Percentiles rank a stretch among this genome's conserved stretches.
phyloP scores from a whole-genome alignment of 2,329 filamentous ascomycete species.

The Fusarium sp. region DNA sequence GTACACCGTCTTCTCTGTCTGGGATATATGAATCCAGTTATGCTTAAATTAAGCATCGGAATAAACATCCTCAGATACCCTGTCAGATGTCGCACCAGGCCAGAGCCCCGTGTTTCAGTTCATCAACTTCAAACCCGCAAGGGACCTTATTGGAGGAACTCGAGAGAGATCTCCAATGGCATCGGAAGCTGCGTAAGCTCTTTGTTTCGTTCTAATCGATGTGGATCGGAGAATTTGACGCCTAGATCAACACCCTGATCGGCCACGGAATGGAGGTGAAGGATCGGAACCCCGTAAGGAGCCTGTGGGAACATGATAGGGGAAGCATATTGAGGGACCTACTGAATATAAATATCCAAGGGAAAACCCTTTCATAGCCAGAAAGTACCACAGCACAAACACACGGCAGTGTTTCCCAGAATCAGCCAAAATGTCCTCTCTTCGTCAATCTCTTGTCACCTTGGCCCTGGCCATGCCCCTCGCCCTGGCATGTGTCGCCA shows the following conservation, averaged over 20 bases:
- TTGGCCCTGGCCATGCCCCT: constrained; percentile 27
- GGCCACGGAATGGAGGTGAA: background rate
- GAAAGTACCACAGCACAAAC: background rate
- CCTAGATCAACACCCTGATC: background rate
- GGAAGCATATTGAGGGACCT: background rate
- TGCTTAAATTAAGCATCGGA: background rate
- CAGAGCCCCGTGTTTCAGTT: background rate
- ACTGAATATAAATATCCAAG: background rate
- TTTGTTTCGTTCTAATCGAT: background rate
- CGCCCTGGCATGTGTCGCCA: constrained; percentile 43
- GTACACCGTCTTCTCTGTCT: background rate
- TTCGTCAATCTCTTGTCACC: background rate
- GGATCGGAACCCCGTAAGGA: background rate
- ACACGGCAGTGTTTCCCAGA: background rate
- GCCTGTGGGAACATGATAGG: background rate
- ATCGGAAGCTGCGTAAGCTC: background rate
- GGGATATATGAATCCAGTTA: background rate
- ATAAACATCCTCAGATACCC: background rate
- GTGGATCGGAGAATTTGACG: background rate
- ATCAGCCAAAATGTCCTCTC: background rate
- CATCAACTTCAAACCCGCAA: background rate
- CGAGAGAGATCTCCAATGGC: background rate
- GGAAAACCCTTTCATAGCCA: background rate
- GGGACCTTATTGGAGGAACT: background rate
- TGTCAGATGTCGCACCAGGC: background rate